A percentile compares a stretch with the other conserved stretches of the same genome.
Evolutionary conservation across 2,329 filamentous ascomycete genomes (phyloP).

Genomic region (Podosphaera xanthii): DNA sequence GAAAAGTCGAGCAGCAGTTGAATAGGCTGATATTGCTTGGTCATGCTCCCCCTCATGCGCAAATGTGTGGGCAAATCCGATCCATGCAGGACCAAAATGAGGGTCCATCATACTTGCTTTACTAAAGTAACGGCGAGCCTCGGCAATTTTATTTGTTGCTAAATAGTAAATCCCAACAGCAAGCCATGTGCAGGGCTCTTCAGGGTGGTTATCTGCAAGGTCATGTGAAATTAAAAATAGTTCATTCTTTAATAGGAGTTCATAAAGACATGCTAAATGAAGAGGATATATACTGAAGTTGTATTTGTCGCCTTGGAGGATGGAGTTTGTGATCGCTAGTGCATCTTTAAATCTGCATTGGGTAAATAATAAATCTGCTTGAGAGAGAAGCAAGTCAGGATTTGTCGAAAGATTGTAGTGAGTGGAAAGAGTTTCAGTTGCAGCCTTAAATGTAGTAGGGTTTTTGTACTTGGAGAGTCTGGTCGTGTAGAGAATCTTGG

Average conservation of each 20-base stretch:
- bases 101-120: slow-evolving; percentile 96
- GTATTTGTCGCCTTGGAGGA: slow-evolving; percentile 66
- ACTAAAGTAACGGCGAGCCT: slow-evolving; percentile 86
- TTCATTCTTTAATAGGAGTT: slow-evolving; percentile 66
- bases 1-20: slow-evolving; percentile 79
- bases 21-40: slow-evolving; percentile 93
- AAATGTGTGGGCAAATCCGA: slow-evolving; percentile 95
- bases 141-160: slow-evolving; percentile 66
- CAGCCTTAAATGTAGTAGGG: slow-evolving; percentile 57
- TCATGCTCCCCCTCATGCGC: slow-evolving; percentile 94
- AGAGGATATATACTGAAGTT: slow-evolving; percentile 77
- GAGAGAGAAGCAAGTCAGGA: slow-evolving; percentile 71
- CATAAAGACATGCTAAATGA: slow-evolving; percentile 75
- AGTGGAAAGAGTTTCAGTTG: slow-evolving; percentile 75
- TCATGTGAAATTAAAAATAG: slow-evolving; percentile 86
- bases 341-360: slow-evolving; percentile 86
- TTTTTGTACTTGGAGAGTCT: slow-evolving; percentile 88
- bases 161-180: slow-evolving; percentile 94
- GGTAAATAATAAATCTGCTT: slow-evolving; percentile 79
- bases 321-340: slow-evolving; percentile 57
- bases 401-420: slow-evolving; percentile 79
- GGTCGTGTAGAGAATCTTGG: slow-evolving; percentile 88
- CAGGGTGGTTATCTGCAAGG: slow-evolving; percentile 72
- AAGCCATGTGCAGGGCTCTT: slow-evolving; percentile 80
- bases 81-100: slow-evolving; percentile 94